These are phyloP conservation scores for Prunus campanulata DNA, from an alignment of 306 rosid species.

Conservation along the genomic window DNA sequence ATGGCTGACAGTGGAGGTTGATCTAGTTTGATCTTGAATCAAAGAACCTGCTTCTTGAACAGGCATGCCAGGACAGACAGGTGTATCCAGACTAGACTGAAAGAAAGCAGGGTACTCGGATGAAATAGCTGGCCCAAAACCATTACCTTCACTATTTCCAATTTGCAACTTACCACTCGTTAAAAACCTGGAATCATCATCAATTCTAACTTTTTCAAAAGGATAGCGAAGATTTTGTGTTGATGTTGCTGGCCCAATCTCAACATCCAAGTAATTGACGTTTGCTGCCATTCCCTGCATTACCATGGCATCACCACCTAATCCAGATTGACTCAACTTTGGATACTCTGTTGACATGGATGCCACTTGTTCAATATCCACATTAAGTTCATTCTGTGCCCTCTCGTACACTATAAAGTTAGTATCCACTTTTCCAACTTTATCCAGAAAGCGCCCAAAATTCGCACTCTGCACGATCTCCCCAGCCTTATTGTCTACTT, in stretches of 20 bases:
- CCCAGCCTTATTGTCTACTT: slow-evolving; percentile 14
- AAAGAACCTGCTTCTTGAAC: slow-evolving; percentile 25
- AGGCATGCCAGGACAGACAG: slow-evolving; percentile 29
- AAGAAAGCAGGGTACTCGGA: slow-evolving; percentile 24
- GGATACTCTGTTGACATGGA: slow-evolving; percentile 17
- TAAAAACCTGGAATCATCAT: neutral
- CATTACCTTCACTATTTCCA: neutral
- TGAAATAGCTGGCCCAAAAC: slow-evolving; percentile 15
- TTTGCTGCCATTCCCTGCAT: neutral
- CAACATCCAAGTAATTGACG: neutral
- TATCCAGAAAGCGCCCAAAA: slow-evolving; percentile 6
- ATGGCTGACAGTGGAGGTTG: slow-evolving; percentile 27
- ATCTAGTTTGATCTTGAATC: slow-evolving; percentile 30
- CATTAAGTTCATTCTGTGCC: slow-evolving; percentile 15
- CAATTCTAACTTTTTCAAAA: too few species aligned
- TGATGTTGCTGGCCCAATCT: too few species aligned
- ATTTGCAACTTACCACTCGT: neutral
- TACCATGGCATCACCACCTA: neutral
- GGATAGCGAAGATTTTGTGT: too few species aligned
- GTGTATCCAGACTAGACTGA: slow-evolving; percentile 12
- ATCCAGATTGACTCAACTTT: neutral
- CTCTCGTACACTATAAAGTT: slow-evolving; percentile 18
- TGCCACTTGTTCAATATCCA: slow-evolving; percentile 12
- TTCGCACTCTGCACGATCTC: slow-evolving; percentile 18
- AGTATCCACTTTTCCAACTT: slow-evolving; percentile 19